A percentile compares a stretch with the other conserved stretches of the same genome.
Evolutionary conservation across 2,329 filamentous ascomycete species (phyloP).

Genomic region (Botrytis paeoniae): DNA sequence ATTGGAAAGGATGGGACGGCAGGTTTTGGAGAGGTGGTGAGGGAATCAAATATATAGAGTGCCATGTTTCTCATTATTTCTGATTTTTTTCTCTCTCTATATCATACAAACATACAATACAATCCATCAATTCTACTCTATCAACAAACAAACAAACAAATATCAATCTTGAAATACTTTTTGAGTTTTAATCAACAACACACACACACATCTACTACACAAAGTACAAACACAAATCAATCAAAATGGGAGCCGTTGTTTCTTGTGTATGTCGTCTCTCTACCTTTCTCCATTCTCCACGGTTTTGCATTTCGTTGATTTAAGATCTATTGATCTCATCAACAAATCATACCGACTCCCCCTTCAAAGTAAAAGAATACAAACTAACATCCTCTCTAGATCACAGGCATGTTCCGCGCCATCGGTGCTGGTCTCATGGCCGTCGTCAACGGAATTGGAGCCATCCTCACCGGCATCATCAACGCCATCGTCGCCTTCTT

Average conservation of each 20-base stretch:
- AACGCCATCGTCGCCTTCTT: slow-evolving; percentile 37
- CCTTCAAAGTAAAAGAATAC: slow-evolving; percentile 8
- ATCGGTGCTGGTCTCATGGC: slow-evolving; percentile 42
- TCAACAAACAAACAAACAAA: not conserved
- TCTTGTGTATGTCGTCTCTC: slow-evolving; percentile 38
- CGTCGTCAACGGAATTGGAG: slow-evolving; percentile 52
- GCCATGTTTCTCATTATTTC: not conserved
- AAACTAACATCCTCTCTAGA: slow-evolving; percentile 27
- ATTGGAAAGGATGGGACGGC: not conserved
- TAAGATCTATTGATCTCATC: not conserved
- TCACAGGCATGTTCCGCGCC: slow-evolving; percentile 36
- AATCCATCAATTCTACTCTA: not conserved
- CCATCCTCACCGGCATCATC: slow-evolving; percentile 37
- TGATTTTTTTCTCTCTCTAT: not conserved
- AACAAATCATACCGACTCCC: too few species aligned
- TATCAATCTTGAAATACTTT: not conserved
- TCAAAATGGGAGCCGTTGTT: slow-evolving; percentile 40
- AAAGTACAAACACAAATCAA: not conserved
- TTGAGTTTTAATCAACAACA: not conserved
- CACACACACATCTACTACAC: not conserved
- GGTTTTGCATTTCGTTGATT: not conserved
- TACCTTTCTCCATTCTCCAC: not conserved
- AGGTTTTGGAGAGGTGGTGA: not conserved
- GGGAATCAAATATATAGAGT: slow-evolving; percentile 1
- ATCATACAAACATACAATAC: slow-evolving; percentile 3